Conservation (phyloP, 495 filamentous ascomycete genomes). For the Neurospora sublineolata region DNA sequence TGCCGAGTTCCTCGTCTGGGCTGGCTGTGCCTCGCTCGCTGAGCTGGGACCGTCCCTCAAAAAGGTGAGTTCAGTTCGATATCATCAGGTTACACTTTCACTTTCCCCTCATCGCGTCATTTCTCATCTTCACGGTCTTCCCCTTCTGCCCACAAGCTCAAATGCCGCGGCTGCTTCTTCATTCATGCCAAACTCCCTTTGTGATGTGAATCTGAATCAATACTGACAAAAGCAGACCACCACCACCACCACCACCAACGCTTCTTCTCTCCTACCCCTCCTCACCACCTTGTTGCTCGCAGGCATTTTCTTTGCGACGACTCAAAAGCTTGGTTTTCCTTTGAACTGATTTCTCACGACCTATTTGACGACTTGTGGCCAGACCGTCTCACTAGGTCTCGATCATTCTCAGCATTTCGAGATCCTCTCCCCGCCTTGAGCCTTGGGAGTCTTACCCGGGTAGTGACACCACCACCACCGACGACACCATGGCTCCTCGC, state of each 20-base stretch:
- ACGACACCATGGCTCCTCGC: not conserved
- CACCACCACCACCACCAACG: not conserved
- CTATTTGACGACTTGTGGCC: slow-evolving; percentile 27
- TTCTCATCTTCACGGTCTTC: not conserved
- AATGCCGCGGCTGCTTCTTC: not conserved
- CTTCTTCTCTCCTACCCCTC: not conserved
- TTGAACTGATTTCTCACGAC: not conserved
- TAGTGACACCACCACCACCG: not conserved
- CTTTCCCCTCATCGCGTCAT: not conserved
- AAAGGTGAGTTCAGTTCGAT: slow-evolving; percentile 20
- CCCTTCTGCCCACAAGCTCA: not conserved
- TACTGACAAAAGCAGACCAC: not conserved
- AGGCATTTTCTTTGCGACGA: not conserved
- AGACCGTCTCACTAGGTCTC: slow-evolving; percentile 28
- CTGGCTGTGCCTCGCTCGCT: slow-evolving; percentile 41
- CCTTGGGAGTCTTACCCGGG: slow-evolving; percentile 19
- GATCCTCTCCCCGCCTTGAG: slow-evolving; percentile 27
- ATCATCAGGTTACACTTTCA: not conserved
- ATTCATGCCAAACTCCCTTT: not conserved
- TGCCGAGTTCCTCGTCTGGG: slow-evolving; percentile 44
- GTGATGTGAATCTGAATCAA: not conserved
- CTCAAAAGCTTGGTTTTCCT: not conserved
- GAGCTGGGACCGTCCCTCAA: slow-evolving; percentile 43
- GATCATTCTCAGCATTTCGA: slow-evolving; percentile 11
- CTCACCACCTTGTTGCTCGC: not conserved